Evolutionary conservation across 495 filamentous ascomycete genomes (phyloP).

Genomic region (Penicillium coprophilum): DNA sequence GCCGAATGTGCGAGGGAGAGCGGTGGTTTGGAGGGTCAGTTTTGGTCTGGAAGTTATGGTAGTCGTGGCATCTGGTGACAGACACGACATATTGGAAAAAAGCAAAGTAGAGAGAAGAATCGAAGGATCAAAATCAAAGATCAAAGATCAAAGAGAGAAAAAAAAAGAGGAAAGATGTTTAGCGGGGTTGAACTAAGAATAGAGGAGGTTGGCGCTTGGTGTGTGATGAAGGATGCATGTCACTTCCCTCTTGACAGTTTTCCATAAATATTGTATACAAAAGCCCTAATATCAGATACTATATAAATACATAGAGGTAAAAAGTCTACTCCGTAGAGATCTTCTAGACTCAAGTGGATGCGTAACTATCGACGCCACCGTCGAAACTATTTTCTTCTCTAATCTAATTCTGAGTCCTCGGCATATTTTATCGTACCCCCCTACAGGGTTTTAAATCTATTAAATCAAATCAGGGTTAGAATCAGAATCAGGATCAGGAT

Average conservation of each 20-base stretch:
- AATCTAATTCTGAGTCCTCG: constrained; percentile 20
- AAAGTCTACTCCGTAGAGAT: too few species aligned
- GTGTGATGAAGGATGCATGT: constrained; percentile 13
- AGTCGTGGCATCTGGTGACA: constrained; percentile 25
- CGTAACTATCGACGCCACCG: constrained; percentile 33
- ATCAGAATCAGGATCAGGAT: neutral
- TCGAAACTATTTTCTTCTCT: constrained; percentile 18
- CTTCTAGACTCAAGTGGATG: constrained; percentile 12
- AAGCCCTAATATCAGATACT: too few species aligned
- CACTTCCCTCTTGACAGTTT: too few species aligned
- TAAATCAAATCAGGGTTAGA: neutral
- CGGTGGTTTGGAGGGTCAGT: constrained; percentile 74
- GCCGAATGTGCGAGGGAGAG: constrained; percentile 52
- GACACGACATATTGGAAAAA: constrained; percentile 33
- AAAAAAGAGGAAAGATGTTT: constrained; percentile 17
- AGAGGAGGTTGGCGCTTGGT: constrained; percentile 18
- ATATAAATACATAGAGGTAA: too few species aligned
- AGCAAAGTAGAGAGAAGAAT: constrained; percentile 22
- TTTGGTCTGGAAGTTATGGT: constrained; percentile 63
- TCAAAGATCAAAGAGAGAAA: constrained; percentile 23
- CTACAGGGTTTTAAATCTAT: too few species aligned
- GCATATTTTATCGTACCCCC: neutral
- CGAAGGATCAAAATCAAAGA: constrained; percentile 10
- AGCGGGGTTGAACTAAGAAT: constrained; percentile 16
- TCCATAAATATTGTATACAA: too few species aligned